These are phyloP conservation scores for Brassica juncea DNA, from an alignment of 345 rosid genomes.

Conservation along the genomic window DNA sequence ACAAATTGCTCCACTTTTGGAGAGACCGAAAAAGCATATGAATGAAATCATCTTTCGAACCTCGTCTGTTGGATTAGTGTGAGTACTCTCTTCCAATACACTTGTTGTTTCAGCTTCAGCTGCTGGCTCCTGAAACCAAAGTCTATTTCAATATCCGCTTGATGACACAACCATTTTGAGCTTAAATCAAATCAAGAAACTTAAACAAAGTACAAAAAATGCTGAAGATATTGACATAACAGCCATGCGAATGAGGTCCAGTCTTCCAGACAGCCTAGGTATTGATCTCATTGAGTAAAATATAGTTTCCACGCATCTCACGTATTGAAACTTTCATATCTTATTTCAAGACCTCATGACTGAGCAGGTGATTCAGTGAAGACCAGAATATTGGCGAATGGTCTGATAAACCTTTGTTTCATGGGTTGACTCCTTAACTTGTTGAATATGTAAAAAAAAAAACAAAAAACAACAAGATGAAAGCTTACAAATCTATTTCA, in stretches of 20 bases:
- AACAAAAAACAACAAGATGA: neutral
- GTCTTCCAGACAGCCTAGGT: neutral
- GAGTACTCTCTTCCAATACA: conserved; percentile 39
- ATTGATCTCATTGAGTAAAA: neutral
- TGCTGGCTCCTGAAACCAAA: conserved; percentile 33
- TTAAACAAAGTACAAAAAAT: neutral
- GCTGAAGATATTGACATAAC: neutral
- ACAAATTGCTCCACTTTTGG: neutral
- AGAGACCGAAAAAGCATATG: conserved; percentile 8
- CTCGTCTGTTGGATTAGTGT: conserved; percentile 40
- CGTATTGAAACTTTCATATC: neutral
- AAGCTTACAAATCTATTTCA: conserved; percentile 12
- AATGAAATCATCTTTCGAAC: conserved; percentile 34
- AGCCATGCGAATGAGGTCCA: neutral
- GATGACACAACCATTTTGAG: neutral
- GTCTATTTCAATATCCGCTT: conserved; percentile 33
- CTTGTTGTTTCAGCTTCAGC: conserved; percentile 44
- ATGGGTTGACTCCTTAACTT: neutral
- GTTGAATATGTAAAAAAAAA: neutral
- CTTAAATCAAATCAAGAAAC: neutral
- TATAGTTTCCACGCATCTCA: neutral
- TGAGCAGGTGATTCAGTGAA: neutral
- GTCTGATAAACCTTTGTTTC: neutral
- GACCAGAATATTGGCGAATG: neutral
- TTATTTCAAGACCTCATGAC: conserved; percentile 7